These are phyloP conservation scores for Nelumbo lutea DNA, from an alignment of 164 flowering plant genomes.

Conservation along the genomic window DNA sequence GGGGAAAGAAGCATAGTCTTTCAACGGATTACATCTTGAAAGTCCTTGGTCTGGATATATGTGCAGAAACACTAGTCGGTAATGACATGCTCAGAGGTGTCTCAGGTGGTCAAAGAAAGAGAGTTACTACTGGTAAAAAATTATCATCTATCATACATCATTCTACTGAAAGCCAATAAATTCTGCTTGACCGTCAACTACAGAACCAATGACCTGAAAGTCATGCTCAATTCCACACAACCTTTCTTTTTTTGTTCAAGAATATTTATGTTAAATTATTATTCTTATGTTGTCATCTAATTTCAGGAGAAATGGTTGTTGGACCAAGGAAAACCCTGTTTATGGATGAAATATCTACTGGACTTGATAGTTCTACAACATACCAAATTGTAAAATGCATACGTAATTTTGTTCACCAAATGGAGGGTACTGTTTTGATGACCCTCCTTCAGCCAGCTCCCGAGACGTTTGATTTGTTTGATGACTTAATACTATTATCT, in stretches of 20 bases:
- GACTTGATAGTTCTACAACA: slow-evolving; percentile 96
- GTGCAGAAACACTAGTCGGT: slow-evolving; percentile 79
- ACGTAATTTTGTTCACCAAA: slow-evolving; percentile 72
- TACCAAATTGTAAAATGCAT: slow-evolving; percentile 80
- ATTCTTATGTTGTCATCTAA: background rate
- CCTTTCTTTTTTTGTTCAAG: too few species aligned
- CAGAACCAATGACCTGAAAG: too few species aligned
- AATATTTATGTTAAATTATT: background rate
- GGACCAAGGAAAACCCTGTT: slow-evolving; percentile 95
- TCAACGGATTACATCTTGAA: slow-evolving; percentile 79
- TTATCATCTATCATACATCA: too few species aligned
- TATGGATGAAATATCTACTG: slow-evolving; percentile 98
- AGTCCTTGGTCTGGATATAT: slow-evolving; percentile 86
- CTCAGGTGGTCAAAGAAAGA: slow-evolving; percentile 89
- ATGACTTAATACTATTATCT: slow-evolving; percentile 72
- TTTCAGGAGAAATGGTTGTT: slow-evolving; percentile 85
- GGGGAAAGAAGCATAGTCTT: slow-evolving; percentile 58
- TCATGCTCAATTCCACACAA: too few species aligned
- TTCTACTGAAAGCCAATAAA: too few species aligned
- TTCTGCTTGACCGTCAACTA: too few species aligned
- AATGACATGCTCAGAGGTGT: slow-evolving; percentile 89
- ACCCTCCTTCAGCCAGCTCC: slow-evolving; percentile 97
- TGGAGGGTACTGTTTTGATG: slow-evolving; percentile 82
- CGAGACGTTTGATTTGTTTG: slow-evolving; percentile 89
- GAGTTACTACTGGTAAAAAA: slow-evolving; percentile 76